Conservation (phyloP, 2,329 filamentous ascomycete genomes). For the Pseudogymnoascus sp. region DNA sequence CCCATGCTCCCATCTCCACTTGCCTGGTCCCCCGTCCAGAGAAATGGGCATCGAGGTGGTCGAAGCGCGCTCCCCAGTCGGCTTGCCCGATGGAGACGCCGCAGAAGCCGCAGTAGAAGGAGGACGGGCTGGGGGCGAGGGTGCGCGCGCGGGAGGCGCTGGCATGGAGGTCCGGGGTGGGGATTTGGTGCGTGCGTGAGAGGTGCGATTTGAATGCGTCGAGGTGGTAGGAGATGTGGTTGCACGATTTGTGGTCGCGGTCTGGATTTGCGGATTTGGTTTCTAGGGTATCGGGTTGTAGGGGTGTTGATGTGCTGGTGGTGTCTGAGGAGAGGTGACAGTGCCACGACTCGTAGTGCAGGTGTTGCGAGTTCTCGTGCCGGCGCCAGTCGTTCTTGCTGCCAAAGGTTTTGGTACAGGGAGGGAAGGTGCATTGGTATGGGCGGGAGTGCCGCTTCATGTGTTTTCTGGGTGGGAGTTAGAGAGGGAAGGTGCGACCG, state of each 20-base stretch:
- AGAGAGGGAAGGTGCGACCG: too few relatives aligned
- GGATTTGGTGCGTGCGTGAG: slow-evolving; percentile 26
- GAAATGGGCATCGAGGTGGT: slow-evolving; percentile 72
- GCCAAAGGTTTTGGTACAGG: slow-evolving; percentile 69
- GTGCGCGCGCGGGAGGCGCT: neutral
- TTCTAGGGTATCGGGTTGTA: neutral
- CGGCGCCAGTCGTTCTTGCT: slow-evolving; percentile 93
- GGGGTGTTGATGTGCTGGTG: slow-evolving; percentile 5
- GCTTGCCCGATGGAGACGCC: slow-evolving; percentile 39
- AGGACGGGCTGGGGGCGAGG: slow-evolving; percentile 44
- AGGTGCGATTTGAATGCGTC: slow-evolving; percentile 58
- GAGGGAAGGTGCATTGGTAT: slow-evolving; percentile 68
- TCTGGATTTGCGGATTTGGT: slow-evolving; percentile 15
- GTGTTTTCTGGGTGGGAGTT: too few relatives aligned
- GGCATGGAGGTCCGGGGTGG: neutral
- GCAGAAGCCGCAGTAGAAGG: slow-evolving; percentile 90
- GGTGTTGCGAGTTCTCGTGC: slow-evolving; percentile 76
- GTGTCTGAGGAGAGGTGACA: slow-evolving; percentile 36
- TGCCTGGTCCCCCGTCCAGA: slow-evolving; percentile 36
- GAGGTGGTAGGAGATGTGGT: slow-evolving; percentile 46
- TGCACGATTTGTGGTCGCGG: slow-evolving; percentile 42
- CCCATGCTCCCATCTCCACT: neutral
- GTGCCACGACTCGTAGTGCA: slow-evolving; percentile 61
- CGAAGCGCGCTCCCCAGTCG: slow-evolving; percentile 51
- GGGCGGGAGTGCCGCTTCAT: slow-evolving; percentile 73